Conservation (phyloP, 1,284 basidiomycete species). For the Melampsora larici-populina region DNA sequence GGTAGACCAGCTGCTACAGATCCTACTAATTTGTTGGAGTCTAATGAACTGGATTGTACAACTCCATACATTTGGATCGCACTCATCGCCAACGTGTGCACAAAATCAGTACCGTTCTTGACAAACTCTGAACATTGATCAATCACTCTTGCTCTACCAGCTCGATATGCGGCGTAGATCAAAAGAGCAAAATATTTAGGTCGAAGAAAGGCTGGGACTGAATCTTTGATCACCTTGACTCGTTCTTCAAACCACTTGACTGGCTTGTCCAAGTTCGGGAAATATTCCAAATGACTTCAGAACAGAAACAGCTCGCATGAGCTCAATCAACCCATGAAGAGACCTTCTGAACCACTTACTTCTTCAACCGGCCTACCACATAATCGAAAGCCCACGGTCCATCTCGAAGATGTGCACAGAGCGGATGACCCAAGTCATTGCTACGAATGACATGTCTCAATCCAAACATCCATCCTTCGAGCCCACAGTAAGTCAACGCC, state of each 20-base stretch:
- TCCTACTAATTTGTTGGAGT: conserved; percentile 64
- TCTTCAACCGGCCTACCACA: conserved; percentile 66
- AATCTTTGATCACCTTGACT: conserved; percentile 70
- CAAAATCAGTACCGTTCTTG: conserved; percentile 76
- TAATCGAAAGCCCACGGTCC: conserved; percentile 90
- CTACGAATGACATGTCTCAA: conserved; percentile 73
- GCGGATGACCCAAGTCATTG: conserved; percentile 86
- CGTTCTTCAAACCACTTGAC: conserved; percentile 78
- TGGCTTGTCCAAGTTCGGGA: conserved; percentile 68
- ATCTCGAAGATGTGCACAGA: conserved; percentile 77
- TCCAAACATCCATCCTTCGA: conserved; percentile 93
- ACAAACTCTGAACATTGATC: conserved; percentile 84
- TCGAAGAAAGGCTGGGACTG: conserved; percentile 76
- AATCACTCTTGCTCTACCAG: conserved; percentile 70
- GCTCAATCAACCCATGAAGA: background rate
- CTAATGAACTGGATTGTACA: conserved; percentile 80
- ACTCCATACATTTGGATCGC: conserved; percentile 87
- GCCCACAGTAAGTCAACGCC: conserved; percentile 73
- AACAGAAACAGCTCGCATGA: background rate
- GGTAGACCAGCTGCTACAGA: conserved; percentile 90
- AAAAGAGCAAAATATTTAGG: conserved; percentile 91
- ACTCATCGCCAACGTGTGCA: conserved; percentile 78
- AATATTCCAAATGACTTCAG: conserved; percentile 64
- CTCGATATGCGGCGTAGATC: conserved; percentile 84
- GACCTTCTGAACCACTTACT: conserved; percentile 58